Evolutionary conservation across 2,329 filamentous ascomycete species (phyloP).

Genomic region (Penicillium sp.): DNA sequence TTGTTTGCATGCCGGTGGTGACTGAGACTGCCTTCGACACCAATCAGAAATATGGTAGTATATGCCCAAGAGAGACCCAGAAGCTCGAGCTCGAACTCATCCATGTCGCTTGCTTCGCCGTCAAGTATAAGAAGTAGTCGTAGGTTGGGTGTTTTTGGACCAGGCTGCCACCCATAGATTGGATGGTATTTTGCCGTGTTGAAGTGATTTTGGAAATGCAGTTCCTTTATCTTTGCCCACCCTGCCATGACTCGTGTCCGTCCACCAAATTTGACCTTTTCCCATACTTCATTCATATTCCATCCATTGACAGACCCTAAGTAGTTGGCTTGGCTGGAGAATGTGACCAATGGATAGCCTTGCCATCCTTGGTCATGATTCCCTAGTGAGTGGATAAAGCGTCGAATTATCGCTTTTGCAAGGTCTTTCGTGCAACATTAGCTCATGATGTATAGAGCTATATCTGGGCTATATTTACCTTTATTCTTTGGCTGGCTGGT

Average conservation of each 20-base stretch:
- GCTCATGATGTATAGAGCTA: not conserved
- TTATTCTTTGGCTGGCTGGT: constrained; percentile 51
- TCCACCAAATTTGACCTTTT: constrained; percentile 42
- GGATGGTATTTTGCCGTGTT: constrained; percentile 46
- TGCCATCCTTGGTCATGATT: constrained; percentile 44
- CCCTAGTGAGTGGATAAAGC: constrained; percentile 48
- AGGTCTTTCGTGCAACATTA: constrained; percentile 33
- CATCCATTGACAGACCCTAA: constrained; percentile 43
- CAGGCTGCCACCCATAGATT: constrained; percentile 53
- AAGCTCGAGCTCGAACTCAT: constrained; percentile 53
- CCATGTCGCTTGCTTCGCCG: constrained; percentile 53
- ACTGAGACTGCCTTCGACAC: constrained; percentile 50
- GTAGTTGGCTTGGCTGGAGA: constrained; percentile 40
- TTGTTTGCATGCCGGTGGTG: constrained; percentile 53
- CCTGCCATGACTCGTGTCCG: constrained; percentile 51
- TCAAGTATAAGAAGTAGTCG: constrained; percentile 49
- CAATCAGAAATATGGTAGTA: constrained; percentile 52
- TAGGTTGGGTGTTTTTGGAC: constrained; percentile 48
- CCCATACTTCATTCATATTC: constrained; percentile 44
- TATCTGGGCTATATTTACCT: constrained; percentile 23
- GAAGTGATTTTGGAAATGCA: constrained; percentile 51
- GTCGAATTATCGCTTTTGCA: constrained; percentile 46
- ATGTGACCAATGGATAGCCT: constrained; percentile 49
- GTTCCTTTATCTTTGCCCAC: constrained; percentile 51
- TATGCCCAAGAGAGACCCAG: constrained; percentile 50